Conservation (phyloP, 371 early-diverging fungal genomes). For the Syncephalastrum sp. region DNA sequence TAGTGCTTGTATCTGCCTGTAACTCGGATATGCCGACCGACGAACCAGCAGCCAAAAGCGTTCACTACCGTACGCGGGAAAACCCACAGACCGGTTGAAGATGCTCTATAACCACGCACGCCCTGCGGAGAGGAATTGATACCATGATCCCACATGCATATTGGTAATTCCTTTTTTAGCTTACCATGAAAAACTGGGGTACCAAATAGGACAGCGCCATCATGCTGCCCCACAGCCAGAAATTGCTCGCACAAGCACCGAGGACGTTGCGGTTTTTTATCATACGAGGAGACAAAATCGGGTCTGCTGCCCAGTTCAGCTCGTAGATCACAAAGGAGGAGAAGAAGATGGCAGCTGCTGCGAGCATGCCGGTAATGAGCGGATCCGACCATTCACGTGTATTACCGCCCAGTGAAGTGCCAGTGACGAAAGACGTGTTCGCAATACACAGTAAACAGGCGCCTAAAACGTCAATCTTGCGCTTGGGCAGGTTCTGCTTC, state of each 20-base stretch:
- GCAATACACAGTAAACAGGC: constrained; percentile 43
- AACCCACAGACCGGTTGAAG: constrained; percentile 40
- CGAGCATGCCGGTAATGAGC: constrained; percentile 47
- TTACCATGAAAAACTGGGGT: constrained; percentile 45
- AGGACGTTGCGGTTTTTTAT: constrained; percentile 33
- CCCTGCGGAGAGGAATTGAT: constrained; percentile 15
- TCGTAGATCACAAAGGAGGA: constrained; percentile 54
- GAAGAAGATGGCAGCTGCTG: constrained; percentile 41
- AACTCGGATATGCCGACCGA: constrained; percentile 26
- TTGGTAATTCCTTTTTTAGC: neutral
- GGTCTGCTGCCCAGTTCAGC: constrained; percentile 56
- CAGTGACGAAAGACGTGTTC: constrained; percentile 55
- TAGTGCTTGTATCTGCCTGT: constrained; percentile 31
- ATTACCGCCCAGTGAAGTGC: constrained; percentile 62
- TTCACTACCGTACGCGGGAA: constrained; percentile 33
- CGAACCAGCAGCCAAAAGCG: constrained; percentile 32
- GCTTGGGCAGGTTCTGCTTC: constrained; percentile 5
- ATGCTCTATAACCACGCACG: constrained; percentile 36
- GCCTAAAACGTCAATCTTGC: constrained; percentile 61
- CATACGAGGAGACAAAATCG: constrained; percentile 52
- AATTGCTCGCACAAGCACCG: constrained; percentile 30
- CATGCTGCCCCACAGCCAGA: constrained; percentile 33
- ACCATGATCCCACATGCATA: too few relatives aligned
- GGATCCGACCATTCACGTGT: constrained; percentile 61
- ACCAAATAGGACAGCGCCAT: constrained; percentile 28